A percentile compares a stretch with the other conserved stretches of the same genome.
These are phyloP conservation scores for Gracilaria caudata DNA, from an alignment of 23 red algal species.

Conservation along the genomic window DNA sequence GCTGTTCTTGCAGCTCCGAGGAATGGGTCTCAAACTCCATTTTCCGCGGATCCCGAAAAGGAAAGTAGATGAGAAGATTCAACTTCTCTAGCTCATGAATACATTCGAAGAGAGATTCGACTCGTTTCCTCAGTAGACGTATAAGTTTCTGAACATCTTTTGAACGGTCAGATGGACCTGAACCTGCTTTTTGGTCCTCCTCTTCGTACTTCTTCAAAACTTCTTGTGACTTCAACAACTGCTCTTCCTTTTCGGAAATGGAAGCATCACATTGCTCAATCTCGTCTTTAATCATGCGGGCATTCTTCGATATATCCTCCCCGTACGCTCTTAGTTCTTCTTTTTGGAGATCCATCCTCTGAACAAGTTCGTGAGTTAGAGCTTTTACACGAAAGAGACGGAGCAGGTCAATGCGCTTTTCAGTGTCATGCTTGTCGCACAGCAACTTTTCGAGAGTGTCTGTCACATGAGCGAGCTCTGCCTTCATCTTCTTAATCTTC, in stretches of 20 bases:
- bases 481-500: conserved; percentile 25
- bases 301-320: conserved; percentile 11
- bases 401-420: conserved; percentile 29
- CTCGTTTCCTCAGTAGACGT: conserved; percentile 7
- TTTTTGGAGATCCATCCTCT: conserved; percentile 9
- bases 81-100: conserved; percentile 25
- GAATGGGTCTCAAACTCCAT: background rate
- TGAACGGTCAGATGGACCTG: background rate
- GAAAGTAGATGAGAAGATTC: conserved; percentile 37
- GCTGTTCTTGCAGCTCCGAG: background rate
- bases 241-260: conserved; percentile 22
- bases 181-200: background rate
- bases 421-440: conserved; percentile 28
- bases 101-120: conserved; percentile 25
- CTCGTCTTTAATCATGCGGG: conserved; percentile 21
- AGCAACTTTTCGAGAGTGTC: conserved; percentile 20
- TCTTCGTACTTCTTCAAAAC: conserved; percentile 24
- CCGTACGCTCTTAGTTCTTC: background rate
- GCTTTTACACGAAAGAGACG: conserved; percentile 31
- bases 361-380: conserved; percentile 26
- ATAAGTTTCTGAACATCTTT: conserved; percentile 20
- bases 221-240: conserved; percentile 7
- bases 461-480: conserved; percentile 6
- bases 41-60: conserved; percentile 13
- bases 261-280: conserved; percentile 13